Base-by-base conservation (phyloP, 257 asterid genomes). In the Lycium barbarum region DNA sequence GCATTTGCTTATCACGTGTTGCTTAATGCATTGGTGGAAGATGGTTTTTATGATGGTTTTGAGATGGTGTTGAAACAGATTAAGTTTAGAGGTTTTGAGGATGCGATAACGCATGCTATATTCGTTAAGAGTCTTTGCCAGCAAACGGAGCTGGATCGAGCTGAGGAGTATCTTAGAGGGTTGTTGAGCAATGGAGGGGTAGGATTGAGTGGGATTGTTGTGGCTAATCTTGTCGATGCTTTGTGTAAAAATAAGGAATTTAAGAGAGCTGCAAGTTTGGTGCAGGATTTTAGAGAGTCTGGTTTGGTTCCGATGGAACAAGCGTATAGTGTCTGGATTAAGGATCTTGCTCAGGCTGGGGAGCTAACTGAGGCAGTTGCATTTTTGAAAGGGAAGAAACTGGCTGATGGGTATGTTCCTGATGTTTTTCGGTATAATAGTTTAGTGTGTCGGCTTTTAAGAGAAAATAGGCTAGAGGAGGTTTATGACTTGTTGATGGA, bases 401-500 rank as follows among this genome's bases (percentile, higher is more conserved):
- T 76, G 35, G 86, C 80, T 54, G 95, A 92, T 20, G 92, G 91
- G 81, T 93, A 91, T 87, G 92, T 93, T 61, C 97, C 98, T 0
- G 95, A 89, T 88, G 88, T 93, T 40, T 90, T 92, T 81, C 89
- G 92, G 35, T 96, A 89, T 86, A 95, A 95, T 83, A 47, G 47
- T 4, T 86, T 96, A 88, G 87, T 96, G 45, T 86, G 86, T 85
- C 90, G 85, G 89, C 97, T 96, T 81, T 85, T 94, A 91, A 91
- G 83, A 90, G 94, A 92, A 90, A 91, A 95, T 82, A 89, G 97
- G 87, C 88, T 93, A 4, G 89, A 84, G 76, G 97, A 96, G 84
- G 92, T 93, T 70, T 93, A 86, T 84, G 98, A 93, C 87, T 86
- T 94, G 88, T 88, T 96, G 91, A 88, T 87, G 83, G 98, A 96